These are phyloP conservation scores for Phytophthora idaei DNA, from an alignment of 352 stramenopile species.

Conservation along the genomic window DNA sequence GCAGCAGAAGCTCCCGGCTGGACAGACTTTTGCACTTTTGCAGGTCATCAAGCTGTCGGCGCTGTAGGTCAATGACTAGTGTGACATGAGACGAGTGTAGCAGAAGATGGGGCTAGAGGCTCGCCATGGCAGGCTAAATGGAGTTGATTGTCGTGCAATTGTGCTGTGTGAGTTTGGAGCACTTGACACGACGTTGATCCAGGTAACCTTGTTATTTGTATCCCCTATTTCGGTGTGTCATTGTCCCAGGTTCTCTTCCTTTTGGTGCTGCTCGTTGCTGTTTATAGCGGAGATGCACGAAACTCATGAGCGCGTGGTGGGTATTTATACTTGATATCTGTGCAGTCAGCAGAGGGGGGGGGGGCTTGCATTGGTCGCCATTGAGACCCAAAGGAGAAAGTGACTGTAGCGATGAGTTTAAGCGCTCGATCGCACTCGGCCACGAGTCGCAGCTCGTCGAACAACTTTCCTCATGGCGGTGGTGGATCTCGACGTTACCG, in stretches of 20 bases:
- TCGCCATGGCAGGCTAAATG: conserved; percentile 17
- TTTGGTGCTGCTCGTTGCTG: neutral
- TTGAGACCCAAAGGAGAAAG: no score
- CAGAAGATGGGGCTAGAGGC: neutral
- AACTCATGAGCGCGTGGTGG: neutral
- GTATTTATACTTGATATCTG: conserved; percentile 21
- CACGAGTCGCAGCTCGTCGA: conserved; percentile 37
- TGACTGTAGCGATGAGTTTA: conserved; percentile 19
- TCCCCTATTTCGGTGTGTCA: conserved; percentile 21
- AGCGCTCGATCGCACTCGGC: conserved; percentile 40
- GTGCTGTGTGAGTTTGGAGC: no score
- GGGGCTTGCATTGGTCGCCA: neutral
- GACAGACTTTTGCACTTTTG: conserved; percentile 69
- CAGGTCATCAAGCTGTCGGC: conserved; percentile 67
- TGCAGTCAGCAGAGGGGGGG: neutral
- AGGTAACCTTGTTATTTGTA: no score
- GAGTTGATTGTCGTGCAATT: conserved; percentile 15
- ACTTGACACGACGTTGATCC: no score
- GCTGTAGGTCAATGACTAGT: conserved; percentile 33
- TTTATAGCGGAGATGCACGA: conserved; percentile 23
- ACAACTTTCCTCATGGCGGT: conserved; percentile 16
- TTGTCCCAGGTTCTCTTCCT: conserved; percentile 6
- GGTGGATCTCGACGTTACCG: conserved; percentile 56
- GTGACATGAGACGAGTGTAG: neutral
- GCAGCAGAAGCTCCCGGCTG: conserved; percentile 59